Base-by-base conservation (phyloP, 2,329 filamentous ascomycete species). In the Hymenotorrendiella dingleyae region DNA sequence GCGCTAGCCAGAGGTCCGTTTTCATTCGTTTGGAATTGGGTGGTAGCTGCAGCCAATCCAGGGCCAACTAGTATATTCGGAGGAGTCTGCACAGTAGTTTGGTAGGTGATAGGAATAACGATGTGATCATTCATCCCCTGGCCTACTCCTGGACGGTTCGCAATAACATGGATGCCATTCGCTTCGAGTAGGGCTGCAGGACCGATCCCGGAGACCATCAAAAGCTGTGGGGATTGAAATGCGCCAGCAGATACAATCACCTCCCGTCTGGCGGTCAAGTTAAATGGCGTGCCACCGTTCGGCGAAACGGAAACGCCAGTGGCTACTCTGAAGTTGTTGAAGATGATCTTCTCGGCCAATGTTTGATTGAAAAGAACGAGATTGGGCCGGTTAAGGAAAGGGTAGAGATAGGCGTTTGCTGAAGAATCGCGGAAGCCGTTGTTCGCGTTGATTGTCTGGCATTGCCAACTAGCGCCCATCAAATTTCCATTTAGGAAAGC, bases 241-340 rank as follows among this genome's bases (percentile, higher is more conserved):
- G 65, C 59, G 17, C 72, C 72, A 1, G 67, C 70, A 0, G 67
- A 64, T 9, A 74, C 46, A 26, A 74, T 72, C n/a, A 74, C 66
- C 49, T 74, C 71, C 19, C 62, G 62, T 8, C n/a, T 43, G 10
- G 45, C 43, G 4, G 17, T 24, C 11, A 47, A 24, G 3, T 20
- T 42, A 30, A 40, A 50, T 14, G 21, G 14, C n/a, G 21, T 4
- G 6, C 19, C 22, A 12, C n/a, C 38, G 4, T 46, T 46, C 19
- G 53, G 50, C n/a, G n/a, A n/a, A 17, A 69, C 62, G 20, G 57
- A 29, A 1, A 71, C 68, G 4, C 66, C 66, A 0, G 56, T 67
- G 0, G 67, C 70, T 19, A 62, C 65, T 1, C 62, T 49, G 0
- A 32, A 54, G 0, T 69, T 52, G 34, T 29, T 21, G 9, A 74